Base-by-base conservation (phyloP, 169 alveolate genomes). In the Neospora caninum region DNA sequence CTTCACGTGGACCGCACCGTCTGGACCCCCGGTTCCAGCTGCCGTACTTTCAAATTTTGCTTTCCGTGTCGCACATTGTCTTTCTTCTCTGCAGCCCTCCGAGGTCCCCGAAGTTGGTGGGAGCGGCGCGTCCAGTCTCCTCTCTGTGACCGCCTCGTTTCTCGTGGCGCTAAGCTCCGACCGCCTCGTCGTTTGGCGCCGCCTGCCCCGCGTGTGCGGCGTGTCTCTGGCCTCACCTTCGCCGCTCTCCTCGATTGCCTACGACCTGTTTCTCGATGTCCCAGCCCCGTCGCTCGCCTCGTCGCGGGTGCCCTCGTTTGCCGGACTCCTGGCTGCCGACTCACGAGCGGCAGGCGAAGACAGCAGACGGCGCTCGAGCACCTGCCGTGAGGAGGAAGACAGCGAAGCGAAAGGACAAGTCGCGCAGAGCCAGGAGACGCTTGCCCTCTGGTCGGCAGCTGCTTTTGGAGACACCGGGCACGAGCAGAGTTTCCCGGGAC, bases 181-280 rank as follows among this genome's bases (percentile, higher is more conserved):
- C n/a, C 64, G 89, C 38, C 89, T 82, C 41, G 43, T 82, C 25
- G 69, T 82, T 38, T 82, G 64, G 69, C 53, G 64, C 4, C 64
- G 89, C 39, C 18, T 73, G 84, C 42, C 27, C 34, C 89, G 69
- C 31, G 38, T 13, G 54, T 9, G 89, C 22, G 67, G 38, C 67
- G 41, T n/a, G 89, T 41, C 38, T n/a, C n/a, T n/a, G n/a, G n/a
- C n/a, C n/a, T n/a, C n/a, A n/a, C n/a, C n/a, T 0, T 13, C 86
- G 22, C 4, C 86, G 39, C 45, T 25, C 20, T 1, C 86, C 27
- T 78, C 86, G 20, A 18, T 82, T 27, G 10, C 20, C 67, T 82
- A 73, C 84, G 43, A n/a, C 43, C 84, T 10, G 39, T 34, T 73
- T n/a, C 84, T 73, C 45, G 45, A 73, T 43, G n/a, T 73, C 13